Base-by-base conservation (phyloP, 2,329 filamentous ascomycete species). In the Fusarium cicatricum region DNA sequence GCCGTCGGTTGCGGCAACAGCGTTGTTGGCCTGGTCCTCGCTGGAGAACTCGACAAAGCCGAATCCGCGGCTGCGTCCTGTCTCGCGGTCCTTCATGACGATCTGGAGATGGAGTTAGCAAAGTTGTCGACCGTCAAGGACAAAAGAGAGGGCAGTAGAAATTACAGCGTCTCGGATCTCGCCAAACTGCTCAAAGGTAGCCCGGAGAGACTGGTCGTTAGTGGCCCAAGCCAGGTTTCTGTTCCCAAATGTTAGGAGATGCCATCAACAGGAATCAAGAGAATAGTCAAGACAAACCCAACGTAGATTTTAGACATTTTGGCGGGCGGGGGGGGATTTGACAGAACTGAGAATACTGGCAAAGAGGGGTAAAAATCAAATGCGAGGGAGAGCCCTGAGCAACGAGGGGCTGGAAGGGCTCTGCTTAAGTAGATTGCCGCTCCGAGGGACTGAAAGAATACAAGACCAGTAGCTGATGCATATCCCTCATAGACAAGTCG, bases 31-130 rank as follows among this genome's bases (percentile, higher is more conserved):
- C 9, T 54, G 31, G 0, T 10, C 1, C 1, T 5, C 2, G 11
- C 0, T 36, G 19, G n/a, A 9, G 9, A 42, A 54, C 9, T 44
- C 53, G 4, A 60, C 48, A 7, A 54, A 58, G 7, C 56, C 56
- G 11, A 50, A 58, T 11, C 56, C 54, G n/a, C 54, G 34, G n/a
- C 53, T 49, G 16, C 53, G 48, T 5, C 41, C 45, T 15, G 53
- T 58, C 3, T 60, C 53, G n/a, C 48, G 39, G 16, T 60, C 56
- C 1, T 17, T 32, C 53, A 58, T 54, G 7, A 60, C 40, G 3
- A 54, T 42, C 52, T 55, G 2, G 8, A 31, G 16, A 42, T 9
- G 11, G 8, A 4, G 14, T 55, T 10, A 52, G 31, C 17, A 23
- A 38, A 11, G 11, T 8, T 19, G 23, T 14, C 9, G 23, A 7